Evolutionary conservation across 2,329 filamentous ascomycete genomes (phyloP).

Genomic region (Ophiosphaerella korrae): DNA sequence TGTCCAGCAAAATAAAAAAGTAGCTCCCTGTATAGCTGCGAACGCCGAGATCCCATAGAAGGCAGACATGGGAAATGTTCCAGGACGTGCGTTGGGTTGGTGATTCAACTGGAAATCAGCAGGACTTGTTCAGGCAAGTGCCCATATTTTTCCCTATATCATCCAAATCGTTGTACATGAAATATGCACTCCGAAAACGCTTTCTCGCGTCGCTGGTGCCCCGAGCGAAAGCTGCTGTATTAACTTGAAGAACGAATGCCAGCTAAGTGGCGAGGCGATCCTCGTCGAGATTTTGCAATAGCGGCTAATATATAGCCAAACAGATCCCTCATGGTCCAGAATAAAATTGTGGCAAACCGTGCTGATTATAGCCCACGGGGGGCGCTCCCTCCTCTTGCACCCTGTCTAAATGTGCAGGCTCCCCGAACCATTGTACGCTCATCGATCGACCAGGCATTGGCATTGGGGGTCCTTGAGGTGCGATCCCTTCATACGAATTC

Average conservation of each 20-base stretch:
- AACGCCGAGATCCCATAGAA: conserved; percentile 2
- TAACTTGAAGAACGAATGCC: too few relatives aligned
- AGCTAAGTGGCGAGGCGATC: background rate
- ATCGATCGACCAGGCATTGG: conserved; percentile 38
- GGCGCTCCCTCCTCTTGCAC: conserved; percentile 44
- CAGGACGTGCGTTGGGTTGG: too few relatives aligned
- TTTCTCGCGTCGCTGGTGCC: too few relatives aligned
- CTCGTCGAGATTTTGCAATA: background rate
- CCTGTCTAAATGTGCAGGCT: conserved; percentile 38
- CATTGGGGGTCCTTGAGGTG: conserved; percentile 33
- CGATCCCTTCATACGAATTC: conserved; percentile 35
- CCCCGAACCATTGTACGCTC: conserved; percentile 44
- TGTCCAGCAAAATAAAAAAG: background rate
- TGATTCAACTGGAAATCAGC: too few relatives aligned
- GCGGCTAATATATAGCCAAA: background rate
- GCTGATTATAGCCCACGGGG: conserved; percentile 34
- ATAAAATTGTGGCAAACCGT: conserved; percentile 37
- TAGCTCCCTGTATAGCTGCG: background rate
- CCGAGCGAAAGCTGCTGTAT: too few relatives aligned
- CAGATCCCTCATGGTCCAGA: conserved; percentile 26
- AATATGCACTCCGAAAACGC: too few relatives aligned
- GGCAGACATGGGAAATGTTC: too few relatives aligned
- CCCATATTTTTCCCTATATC: too few relatives aligned
- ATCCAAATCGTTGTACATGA: too few relatives aligned
- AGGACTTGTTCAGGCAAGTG: too few relatives aligned